phyloP scores from a whole-genome alignment of 1,139 yeast species.

The Geotrichum siamense region DNA sequence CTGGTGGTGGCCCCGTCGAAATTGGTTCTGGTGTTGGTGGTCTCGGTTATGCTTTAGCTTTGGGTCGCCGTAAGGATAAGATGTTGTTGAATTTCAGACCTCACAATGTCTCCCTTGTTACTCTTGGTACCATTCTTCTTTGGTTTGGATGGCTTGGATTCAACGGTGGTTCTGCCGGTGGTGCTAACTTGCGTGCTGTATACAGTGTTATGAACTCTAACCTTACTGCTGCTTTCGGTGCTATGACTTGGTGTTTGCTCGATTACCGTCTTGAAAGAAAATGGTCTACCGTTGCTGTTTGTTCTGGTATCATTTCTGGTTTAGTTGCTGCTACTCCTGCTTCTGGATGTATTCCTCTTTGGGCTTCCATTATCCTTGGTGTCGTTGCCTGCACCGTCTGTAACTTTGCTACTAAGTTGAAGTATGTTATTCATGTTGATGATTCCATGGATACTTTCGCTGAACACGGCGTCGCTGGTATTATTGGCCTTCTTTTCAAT shows the following conservation, averaged over 20 bases:
- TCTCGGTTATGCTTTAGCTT: constrained; percentile 71
- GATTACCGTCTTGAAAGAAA: constrained; percentile 84
- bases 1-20: constrained; percentile 98
- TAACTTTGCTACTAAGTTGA: constrained; percentile 83
- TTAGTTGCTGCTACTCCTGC: constrained; percentile 95
- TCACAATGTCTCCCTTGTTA: constrained; percentile 83
- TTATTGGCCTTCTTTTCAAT: constrained; percentile 79
- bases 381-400: constrained; percentile 73
- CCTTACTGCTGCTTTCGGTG: constrained; percentile 83
- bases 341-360: constrained; percentile 82
- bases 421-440: constrained; percentile 73
- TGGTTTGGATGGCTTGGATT: constrained; percentile 76
- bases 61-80: constrained; percentile 79
- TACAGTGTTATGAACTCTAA: constrained; percentile 91
- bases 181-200: constrained; percentile 60
- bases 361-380: constrained; percentile 87
- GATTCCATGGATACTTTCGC: constrained; percentile 94
- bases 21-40: constrained; percentile 88
- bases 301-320: constrained; percentile 94
- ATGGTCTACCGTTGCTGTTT: constrained; percentile 92
- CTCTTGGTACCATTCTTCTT: constrained; percentile 65
- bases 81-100: constrained; percentile 87
- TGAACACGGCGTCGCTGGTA: constrained; percentile 96
- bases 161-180: constrained; percentile 63
- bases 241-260: constrained; percentile 82